Percentiles rank a stretch among this genome's conserved stretches.
Evolutionary conservation across 306 rosid genomes (phyloP).

Genomic region (Cucurbita argyrosperma): DNA sequence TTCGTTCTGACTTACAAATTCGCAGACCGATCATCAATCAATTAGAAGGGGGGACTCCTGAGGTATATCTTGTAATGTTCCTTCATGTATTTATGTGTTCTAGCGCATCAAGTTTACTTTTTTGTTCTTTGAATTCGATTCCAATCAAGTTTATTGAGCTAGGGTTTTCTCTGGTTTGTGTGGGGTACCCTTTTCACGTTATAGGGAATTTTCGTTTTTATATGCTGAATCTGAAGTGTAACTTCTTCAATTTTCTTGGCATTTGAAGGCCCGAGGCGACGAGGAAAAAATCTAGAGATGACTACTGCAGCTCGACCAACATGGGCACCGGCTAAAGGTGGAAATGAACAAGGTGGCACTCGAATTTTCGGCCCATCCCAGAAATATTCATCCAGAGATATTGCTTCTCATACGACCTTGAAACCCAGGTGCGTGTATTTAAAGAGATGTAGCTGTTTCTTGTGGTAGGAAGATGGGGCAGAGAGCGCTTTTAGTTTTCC

Average conservation of each 20-base stretch:
- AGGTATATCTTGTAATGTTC: neutral
- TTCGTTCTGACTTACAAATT: neutral
- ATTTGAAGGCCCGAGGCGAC: neutral
- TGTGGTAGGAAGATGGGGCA: neutral
- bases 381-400: conserved; percentile 78
- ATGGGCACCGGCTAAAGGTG: conserved; percentile 99
- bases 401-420: conserved; percentile 72
- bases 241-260: neutral
- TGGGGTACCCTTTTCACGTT: no score
- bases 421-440: conserved; percentile 48
- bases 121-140: neutral
- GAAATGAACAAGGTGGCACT: conserved; percentile 92
- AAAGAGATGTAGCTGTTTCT: neutral
- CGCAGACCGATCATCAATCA: neutral
- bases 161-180: neutral
- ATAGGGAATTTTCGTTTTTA: no score
- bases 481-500: neutral
- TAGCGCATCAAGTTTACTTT: neutral
- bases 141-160: neutral
- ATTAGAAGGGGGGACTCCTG: neutral
- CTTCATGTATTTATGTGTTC: neutral
- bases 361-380: conserved; percentile 94
- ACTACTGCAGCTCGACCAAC: conserved; percentile 97
- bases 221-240: neutral
- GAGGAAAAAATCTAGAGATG: conserved; percentile 20